phyloP scores from a whole-genome alignment of 2,329 filamentous ascomycete species.

The Thelonectria rubi region DNA sequence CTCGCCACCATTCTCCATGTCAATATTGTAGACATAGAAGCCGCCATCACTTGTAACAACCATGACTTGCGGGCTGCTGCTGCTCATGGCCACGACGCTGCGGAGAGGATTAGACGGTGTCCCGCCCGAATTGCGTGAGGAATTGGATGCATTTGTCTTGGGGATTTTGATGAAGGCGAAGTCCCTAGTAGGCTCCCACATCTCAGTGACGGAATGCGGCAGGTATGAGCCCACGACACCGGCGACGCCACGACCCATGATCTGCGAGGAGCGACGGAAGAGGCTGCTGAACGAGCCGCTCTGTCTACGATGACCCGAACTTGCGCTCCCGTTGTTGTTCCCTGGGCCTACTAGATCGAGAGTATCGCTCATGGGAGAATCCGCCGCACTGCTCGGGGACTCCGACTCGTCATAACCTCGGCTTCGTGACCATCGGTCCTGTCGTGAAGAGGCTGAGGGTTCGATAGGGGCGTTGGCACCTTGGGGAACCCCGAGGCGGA shows the following conservation, averaged over 20 bases:
- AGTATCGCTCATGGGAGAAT: constrained; percentile 62
- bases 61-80: constrained; percentile 95
- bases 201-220: constrained; percentile 92
- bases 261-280: constrained; percentile 92
- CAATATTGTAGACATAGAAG: constrained; percentile 95
- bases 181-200: constrained; percentile 95
- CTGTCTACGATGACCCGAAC: constrained; percentile 54
- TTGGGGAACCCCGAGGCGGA: constrained; percentile 73
- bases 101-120: constrained; percentile 65
- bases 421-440: constrained; percentile 63
- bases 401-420: constrained; percentile 60
- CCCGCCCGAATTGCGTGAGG: constrained; percentile 43
- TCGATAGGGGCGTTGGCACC: constrained; percentile 51
- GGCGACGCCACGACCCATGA: constrained; percentile 88
- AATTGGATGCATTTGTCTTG: constrained; percentile 54
- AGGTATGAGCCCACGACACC: constrained; percentile 91
- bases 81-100: constrained; percentile 98
- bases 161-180: constrained; percentile 97
- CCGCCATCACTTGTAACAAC: constrained; percentile 95
- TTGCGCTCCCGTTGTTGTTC: constrained; percentile 40
- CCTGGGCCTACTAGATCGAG: constrained; percentile 49
- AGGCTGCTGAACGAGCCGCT: constrained; percentile 89
- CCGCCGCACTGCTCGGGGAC: constrained; percentile 57
- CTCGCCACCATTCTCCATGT: constrained; percentile 93
- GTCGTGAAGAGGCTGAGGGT: constrained; percentile 52